Evolutionary conservation across 495 filamentous ascomycete genomes (phyloP).

Genomic region (Tuber aestivum): DNA sequence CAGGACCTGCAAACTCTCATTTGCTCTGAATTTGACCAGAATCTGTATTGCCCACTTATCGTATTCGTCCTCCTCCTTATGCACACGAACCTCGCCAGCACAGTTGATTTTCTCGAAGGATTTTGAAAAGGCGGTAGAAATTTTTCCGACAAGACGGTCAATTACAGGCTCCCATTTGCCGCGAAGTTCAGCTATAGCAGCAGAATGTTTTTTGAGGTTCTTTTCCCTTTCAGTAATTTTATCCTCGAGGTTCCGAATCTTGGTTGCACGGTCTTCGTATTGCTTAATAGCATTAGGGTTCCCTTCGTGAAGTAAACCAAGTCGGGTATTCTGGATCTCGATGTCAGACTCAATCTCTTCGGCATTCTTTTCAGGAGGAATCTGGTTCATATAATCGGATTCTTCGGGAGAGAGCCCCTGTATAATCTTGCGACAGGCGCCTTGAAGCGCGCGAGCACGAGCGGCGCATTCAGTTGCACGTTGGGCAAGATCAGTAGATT

Average conservation of each 20-base stretch:
- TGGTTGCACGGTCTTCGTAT: slow-evolving; percentile 62
- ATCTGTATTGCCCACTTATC: slow-evolving; percentile 92
- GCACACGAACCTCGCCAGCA: slow-evolving; percentile 79
- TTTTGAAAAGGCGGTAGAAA: slow-evolving; percentile 80
- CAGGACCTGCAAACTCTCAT: slow-evolving; percentile 74
- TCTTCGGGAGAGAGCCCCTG: slow-evolving; percentile 44
- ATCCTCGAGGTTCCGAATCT: slow-evolving; percentile 47
- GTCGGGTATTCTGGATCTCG: slow-evolving; percentile 61
- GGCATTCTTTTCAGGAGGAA: slow-evolving; percentile 49
- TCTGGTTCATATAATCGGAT: slow-evolving; percentile 41
- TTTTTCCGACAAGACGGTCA: slow-evolving; percentile 67
- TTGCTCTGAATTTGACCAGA: slow-evolving; percentile 84
- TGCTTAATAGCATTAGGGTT: slow-evolving; percentile 70
- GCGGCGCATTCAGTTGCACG: not conserved
- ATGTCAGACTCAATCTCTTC: slow-evolving; percentile 71
- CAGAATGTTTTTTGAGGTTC: slow-evolving; percentile 52
- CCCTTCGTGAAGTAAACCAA: slow-evolving; percentile 73
- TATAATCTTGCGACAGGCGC: slow-evolving; percentile 43
- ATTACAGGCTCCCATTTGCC: slow-evolving; percentile 75
- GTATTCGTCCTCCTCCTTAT: slow-evolving; percentile 78
- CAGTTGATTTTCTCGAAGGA: slow-evolving; percentile 92
- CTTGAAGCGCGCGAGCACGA: slow-evolving; percentile 25
- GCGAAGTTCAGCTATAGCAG: slow-evolving; percentile 55
- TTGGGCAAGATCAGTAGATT: slow-evolving; percentile 41
- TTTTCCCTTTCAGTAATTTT: slow-evolving; percentile 46